phyloP scores from a whole-genome alignment of 371 early-diverging fungal genomes.

The Lichtheimia ornata region DNA sequence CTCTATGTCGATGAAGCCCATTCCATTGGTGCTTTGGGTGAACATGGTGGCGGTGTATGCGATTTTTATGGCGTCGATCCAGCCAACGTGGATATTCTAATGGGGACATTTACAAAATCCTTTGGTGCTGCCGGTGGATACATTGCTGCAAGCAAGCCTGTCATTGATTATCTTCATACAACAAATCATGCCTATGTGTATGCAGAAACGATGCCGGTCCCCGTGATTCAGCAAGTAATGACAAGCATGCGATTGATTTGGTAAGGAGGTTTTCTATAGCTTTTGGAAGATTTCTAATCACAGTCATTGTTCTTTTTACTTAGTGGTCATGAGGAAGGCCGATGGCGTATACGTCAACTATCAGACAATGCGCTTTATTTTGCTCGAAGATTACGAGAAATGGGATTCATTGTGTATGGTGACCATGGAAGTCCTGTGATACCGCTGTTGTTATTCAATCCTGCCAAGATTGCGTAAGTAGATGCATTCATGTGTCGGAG shows the following conservation, averaged over 20 bases:
- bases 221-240: constrained; percentile 93
- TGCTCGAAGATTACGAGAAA: constrained; percentile 73
- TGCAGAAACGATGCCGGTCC: constrained; percentile 93
- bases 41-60: constrained; percentile 96
- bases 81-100: constrained; percentile 92
- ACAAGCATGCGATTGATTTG: constrained; percentile 85
- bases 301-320: too few species aligned
- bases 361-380: constrained; percentile 92
- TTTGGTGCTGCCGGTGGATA: constrained; percentile 99
- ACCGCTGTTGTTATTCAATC: constrained; percentile 96
- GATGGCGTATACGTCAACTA: constrained; percentile 78
- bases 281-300: background rate
- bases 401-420: constrained; percentile 97
- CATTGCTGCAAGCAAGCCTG: constrained; percentile 81
- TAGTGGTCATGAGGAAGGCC: constrained; percentile 88
- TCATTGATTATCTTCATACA: constrained; percentile 87
- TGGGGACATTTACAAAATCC: constrained; percentile 99
- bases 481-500: too few species aligned
- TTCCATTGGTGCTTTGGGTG: constrained; percentile 97
- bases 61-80: constrained; percentile 94
- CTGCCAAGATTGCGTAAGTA: constrained; percentile 93
- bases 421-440: constrained; percentile 94
- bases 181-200: constrained; percentile 84
- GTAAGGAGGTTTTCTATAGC: constrained; percentile 10
- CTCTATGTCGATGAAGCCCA: constrained; percentile 99